Conservation (phyloP, 192 early-diverging fungal genomes). For the Coemansia erecta region DNA sequence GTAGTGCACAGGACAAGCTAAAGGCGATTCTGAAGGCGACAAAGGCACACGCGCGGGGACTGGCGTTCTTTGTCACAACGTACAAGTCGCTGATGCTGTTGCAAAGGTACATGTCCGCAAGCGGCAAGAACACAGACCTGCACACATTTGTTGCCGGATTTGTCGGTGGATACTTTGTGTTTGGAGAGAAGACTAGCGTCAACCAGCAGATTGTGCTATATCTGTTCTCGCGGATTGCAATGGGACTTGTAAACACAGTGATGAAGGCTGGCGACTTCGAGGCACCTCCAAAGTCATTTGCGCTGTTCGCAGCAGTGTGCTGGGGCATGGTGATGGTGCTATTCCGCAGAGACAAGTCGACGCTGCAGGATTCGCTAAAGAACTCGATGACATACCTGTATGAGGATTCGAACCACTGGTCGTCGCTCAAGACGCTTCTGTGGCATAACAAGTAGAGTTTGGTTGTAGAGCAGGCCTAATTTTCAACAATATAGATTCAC, state of each 20-base stretch:
- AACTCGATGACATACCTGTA: slow-evolving; percentile 95
- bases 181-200: slow-evolving; percentile 92
- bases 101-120: slow-evolving; percentile 63
- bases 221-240: slow-evolving; percentile 86
- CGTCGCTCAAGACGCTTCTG: slow-evolving; percentile 68
- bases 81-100: slow-evolving; percentile 90
- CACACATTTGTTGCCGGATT: slow-evolving; percentile 91
- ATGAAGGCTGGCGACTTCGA: slow-evolving; percentile 69
- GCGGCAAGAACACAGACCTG: slow-evolving; percentile 68
- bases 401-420: slow-evolving; percentile 81
- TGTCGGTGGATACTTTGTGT: slow-evolving; percentile 89
- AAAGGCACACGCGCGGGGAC: slow-evolving; percentile 81
- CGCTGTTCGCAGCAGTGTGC: slow-evolving; percentile 87
- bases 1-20: slow-evolving; percentile 75
- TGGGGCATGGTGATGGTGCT: slow-evolving; percentile 97
- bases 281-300: slow-evolving; percentile 78
- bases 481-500: too few relatives aligned
- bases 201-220: slow-evolving; percentile 97
- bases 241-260: slow-evolving; percentile 80
- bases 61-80: slow-evolving; percentile 89
- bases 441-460: slow-evolving; percentile 76
- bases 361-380: slow-evolving; percentile 87
- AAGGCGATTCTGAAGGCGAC: slow-evolving; percentile 80
- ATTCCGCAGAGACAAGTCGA: slow-evolving; percentile 84
- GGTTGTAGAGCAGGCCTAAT: too few relatives aligned